Percentiles rank a stretch among this genome's conserved stretches.
phyloP scores from a whole-genome alignment of 108 stramenopile genomes.

The Aurantiochytrium sp. region DNA sequence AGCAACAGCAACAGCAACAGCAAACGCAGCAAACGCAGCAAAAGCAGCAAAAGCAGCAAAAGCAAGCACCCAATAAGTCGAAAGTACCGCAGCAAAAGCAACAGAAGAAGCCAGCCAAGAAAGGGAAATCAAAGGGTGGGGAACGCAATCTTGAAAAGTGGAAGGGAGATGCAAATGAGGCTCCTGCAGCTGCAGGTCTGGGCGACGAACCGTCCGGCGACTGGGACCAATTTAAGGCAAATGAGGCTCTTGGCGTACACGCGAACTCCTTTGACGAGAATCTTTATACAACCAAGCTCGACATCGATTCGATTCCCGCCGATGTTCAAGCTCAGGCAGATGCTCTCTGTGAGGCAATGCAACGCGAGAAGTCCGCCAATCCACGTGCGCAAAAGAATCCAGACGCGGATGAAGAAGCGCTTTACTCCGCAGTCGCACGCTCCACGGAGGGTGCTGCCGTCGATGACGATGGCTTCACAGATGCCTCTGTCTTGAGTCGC shows the following conservation, averaged over 20 bases:
- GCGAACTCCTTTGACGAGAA: constrained; percentile 80
- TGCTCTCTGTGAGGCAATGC: constrained; percentile 76
- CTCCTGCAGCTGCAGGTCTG: not conserved
- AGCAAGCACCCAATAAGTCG: not conserved
- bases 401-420: constrained; percentile 64
- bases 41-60: not conserved
- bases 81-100: not conserved
- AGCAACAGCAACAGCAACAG: not conserved
- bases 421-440: not conserved
- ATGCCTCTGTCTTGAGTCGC: not conserved
- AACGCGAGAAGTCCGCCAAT: constrained; percentile 63
- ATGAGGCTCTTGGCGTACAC: constrained; percentile 73
- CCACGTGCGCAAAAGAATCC: constrained; percentile 47
- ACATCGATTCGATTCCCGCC: constrained; percentile 59
- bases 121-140: not conserved
- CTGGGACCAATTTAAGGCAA: constrained; percentile 71
- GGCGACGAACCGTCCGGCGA: not conserved
- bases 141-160: not conserved
- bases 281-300: constrained; percentile 81
- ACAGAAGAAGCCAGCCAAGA: no score
- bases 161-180: not conserved
- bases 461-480: not conserved
- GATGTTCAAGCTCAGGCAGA: constrained; percentile 63
- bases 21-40: not conserved
- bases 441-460: not conserved